Base-by-base conservation (phyloP, 768 basidiomycete species). In the Suillus weaverae region DNA sequence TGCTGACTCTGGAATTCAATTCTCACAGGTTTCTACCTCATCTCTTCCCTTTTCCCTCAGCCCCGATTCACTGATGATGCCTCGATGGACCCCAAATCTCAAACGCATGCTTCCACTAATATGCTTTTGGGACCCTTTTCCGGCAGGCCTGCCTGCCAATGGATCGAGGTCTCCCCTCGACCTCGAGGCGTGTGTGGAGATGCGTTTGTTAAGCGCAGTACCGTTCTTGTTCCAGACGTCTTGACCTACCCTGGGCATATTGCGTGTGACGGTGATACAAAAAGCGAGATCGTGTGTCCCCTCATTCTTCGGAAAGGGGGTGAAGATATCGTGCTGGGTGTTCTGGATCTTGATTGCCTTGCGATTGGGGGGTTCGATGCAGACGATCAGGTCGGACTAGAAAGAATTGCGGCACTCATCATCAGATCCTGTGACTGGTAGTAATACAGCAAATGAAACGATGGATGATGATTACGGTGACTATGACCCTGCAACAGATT, bases 141-240 rank as follows among this genome's bases (percentile, higher is more conserved):
- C 69, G 95, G 95, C 61, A 91, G 90, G 69, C 96, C 95, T 2
- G 96, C 96, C 0, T 98, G 96, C 75, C 91, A 93, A 70, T 87
- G 84, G 69, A 95, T 97, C 74, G 79, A 84, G 63, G 80, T 86
- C 48, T 78, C 82, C 18, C 81, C 79, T 0, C 80, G 81, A 11
- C 67, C 79, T 2, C 83, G 84, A n/a, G 94, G 95, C 35, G 95
- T 97, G 13, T 97, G 95, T 74, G 92, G 94, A 7, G 89, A 88
- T 59, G 89, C 90, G 2, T 97, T 86, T 75, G 62, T 88, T 16
- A 81, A 81, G 59, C 76, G 74, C 51, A 71, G 79, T 67, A 85
- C 89, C 0, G 61, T 93, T 6, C 70, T 94, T n/a, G 93, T 97
- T 1, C 77, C 81, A 22, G 85, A 96, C 65, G 94, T 98, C 22